Conservation (phyloP, 163 green algal genomes). For the Scenedesmus sp. region DNA sequence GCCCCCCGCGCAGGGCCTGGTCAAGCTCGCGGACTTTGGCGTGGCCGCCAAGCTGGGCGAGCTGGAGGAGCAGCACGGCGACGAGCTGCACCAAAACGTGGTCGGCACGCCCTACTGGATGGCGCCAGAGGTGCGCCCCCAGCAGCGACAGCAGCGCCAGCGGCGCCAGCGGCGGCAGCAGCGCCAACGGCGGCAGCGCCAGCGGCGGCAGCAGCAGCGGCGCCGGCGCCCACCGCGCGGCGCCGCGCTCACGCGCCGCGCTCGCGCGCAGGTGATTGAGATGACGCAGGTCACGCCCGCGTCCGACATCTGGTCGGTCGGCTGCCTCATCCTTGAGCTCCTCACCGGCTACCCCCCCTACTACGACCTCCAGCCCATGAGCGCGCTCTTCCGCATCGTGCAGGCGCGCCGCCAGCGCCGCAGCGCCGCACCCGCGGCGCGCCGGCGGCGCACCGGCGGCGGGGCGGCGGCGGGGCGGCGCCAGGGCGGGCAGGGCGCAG, state of each 20-base stretch:
- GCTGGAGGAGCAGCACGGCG: conserved; percentile 58
- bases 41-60: conserved; percentile 86
- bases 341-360: conserved; percentile 91
- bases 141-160: background rate
- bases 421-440: too few species aligned
- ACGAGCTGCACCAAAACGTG: conserved; percentile 62
- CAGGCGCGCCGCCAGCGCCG: conserved; percentile 44
- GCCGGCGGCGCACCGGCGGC: too few species aligned
- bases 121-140: conserved; percentile 83
- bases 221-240: background rate
- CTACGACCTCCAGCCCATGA: conserved; percentile 90
- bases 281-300: conserved; percentile 85
- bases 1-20: conserved; percentile 70
- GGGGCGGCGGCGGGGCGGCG: too few species aligned
- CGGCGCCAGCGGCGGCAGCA: conserved; percentile 14
- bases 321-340: conserved; percentile 92
- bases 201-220: background rate
- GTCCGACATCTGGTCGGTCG: conserved; percentile 92
- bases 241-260: background rate
- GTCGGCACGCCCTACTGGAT: conserved; percentile 96
- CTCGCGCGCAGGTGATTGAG: conserved; percentile 77
- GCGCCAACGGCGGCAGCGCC: background rate
- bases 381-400: conserved; percentile 93
- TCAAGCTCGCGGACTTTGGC: conserved; percentile 97
- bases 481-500: too few species aligned